Conservation (phyloP, 2,329 filamentous ascomycete species). For the Penicillium sp. region DNA sequence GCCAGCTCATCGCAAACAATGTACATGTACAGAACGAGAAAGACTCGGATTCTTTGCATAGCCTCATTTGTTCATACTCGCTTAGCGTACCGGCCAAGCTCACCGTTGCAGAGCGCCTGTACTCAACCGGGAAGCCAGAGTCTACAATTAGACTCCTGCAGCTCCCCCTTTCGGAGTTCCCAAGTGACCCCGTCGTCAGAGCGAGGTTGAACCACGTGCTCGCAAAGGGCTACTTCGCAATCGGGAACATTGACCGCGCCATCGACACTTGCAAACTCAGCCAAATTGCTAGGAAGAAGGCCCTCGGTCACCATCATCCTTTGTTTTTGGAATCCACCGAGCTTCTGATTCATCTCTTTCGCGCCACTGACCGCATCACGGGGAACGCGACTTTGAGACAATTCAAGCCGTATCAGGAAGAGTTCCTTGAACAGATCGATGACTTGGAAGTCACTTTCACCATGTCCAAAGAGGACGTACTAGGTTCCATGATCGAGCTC, state of each 20-base stretch:
- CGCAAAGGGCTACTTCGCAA: neutral
- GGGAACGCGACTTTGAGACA: neutral
- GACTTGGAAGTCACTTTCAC: neutral
- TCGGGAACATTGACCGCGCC: neutral
- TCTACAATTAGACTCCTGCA: neutral
- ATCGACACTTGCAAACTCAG: neutral
- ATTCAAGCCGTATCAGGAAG: neutral
- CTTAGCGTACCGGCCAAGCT: neutral
- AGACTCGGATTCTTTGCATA: neutral
- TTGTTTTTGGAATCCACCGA: neutral
- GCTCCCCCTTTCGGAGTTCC: neutral
- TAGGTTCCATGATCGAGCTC: neutral
- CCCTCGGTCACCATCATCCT: neutral
- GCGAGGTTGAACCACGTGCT: neutral
- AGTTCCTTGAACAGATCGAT: neutral
- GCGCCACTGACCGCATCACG: neutral
- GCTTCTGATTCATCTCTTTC: neutral
- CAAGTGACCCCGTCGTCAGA: neutral
- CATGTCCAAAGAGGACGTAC: neutral
- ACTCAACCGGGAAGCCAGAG: neutral
- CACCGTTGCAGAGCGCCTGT: neutral
- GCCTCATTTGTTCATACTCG: neutral
- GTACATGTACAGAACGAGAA: neutral
- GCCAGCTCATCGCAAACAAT: neutral
- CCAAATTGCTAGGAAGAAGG: neutral